Evolutionary conservation across 768 basidiomycete species (phyloP), one percentile per base, ranked within the genome.

Genomic region (Boletellus ananas): DNA sequence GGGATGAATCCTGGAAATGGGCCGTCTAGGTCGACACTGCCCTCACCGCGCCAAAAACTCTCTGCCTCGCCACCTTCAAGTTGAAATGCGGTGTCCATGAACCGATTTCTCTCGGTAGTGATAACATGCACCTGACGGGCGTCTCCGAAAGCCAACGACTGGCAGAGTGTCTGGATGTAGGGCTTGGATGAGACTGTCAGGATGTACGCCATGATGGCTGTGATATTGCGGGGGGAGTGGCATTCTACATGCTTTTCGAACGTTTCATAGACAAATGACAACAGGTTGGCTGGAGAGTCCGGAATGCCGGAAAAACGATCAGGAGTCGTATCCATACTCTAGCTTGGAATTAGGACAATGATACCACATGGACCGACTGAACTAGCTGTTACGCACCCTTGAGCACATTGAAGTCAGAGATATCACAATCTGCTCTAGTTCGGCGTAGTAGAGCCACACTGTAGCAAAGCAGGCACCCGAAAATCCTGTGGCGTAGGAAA

Each of bases 1-100:
- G 79, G 76, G 51, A 92, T 79, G 65, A 93, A 92, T 4, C 66
- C 65, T 0, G 90, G 90, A 56, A 82, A 84, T 7, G 67, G 63
- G 4, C 72, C 69, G 34, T 72, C 71, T 39, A 56, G 70, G 62
- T 51, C 70, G 12, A 72, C 62, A 16, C 72, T 68, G n/a, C 70
- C 69, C 13, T 71, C 68, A 9, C 70, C 69, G 3, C 68, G 63
- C 34, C 72, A 77, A 12, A 70, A 72, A 13, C 67, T 72, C 38
- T 73, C 72, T 2, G 62, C 59, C 6, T 71, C 72, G 20, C 70
- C 58, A 25, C 65, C 66, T 60, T 65, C 36, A 52, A 57, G 48
- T 16, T 59, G 45, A 38, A 36, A 54, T 13, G 56, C 50, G 35
- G 55, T 13, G 38, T 65, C 62, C 51, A 48, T 41, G 7, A 39